Base-by-base conservation (phyloP, 208 protist species). In the Leishmania aethiopica region DNA sequence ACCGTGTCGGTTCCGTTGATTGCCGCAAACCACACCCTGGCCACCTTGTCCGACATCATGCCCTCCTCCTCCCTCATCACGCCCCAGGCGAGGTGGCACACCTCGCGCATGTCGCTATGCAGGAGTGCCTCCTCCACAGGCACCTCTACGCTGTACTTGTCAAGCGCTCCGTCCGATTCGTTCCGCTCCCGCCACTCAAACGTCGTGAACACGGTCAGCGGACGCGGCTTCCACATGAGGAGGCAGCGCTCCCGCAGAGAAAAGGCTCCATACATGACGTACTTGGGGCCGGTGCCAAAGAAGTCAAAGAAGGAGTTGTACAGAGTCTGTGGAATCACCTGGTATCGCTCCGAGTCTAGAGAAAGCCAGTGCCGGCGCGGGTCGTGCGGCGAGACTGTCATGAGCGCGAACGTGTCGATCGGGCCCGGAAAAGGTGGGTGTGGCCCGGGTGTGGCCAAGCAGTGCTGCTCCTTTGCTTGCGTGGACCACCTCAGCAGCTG, bases 201-300 rank as follows among this genome's bases (percentile, higher is more conserved):
- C 22, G 75, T 78, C 42, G 87, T 84, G 40, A 89, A 81, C 28
- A 92, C 72, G 6, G 22, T 78, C 60, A 92, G 72, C 59, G 74
- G 77, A 28, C 69, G 77, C 15, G 90, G 86, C 79, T 75, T 62
- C 82, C 88, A 86, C 59, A 67, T 59, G 13, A 75, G 66, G 7
- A 88, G 72, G 40, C 91, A 90, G 8, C 59, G 11, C 35, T 86
- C 55, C 15, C 79, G 83, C 62, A 88, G 80, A 55, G 85, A 40
- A 80, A 95, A 95, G 40, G 55, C 37, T 53, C 90, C 94, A 59
- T 87, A 89, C 42, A 88, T 75, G 19, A 88, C 79, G 82, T 94
- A 94, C 83, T 91, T 90, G 47, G 92, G 91, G 0, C 94, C 94
- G 22, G 87, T 74, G 19, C 91, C 94, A 73, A 97, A 97, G 51